Conservation (phyloP, 345 rosid genomes). For the Abelmoschus esculentus region DNA sequence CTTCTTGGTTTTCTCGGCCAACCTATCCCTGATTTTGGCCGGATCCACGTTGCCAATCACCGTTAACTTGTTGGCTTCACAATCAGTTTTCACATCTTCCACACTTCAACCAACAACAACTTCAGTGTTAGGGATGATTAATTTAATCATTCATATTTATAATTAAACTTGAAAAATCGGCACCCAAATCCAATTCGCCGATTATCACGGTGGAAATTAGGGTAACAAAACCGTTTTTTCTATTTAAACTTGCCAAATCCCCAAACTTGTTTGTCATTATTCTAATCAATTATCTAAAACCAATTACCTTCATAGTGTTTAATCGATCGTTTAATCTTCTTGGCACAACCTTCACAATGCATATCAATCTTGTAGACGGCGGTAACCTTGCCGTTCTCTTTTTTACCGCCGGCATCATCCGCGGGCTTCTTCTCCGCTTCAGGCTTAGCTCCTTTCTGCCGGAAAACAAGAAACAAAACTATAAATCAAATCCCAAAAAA, state of each 20-base stretch:
- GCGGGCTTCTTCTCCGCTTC: constrained; percentile 46
- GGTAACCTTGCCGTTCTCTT: constrained; percentile 30
- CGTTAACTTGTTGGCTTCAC: constrained; percentile 46
- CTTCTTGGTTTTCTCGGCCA: constrained; percentile 44
- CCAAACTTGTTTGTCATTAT: background rate
- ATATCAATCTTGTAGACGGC: constrained; percentile 63
- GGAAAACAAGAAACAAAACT: constrained; percentile 1
- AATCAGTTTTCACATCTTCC: constrained; percentile 54
- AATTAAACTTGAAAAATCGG: background rate
- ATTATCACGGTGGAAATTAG: background rate
- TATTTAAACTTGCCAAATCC: background rate
- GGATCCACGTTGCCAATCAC: constrained; percentile 80
- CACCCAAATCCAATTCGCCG: background rate
- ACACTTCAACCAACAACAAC: constrained; percentile 36
- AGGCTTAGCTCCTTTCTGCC: constrained; percentile 32
- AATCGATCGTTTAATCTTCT: constrained; percentile 43
- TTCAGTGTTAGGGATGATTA: background rate
- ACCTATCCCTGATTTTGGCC: constrained; percentile 27
- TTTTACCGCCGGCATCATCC: constrained; percentile 32
- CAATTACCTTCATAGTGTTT: constrained; percentile 45
- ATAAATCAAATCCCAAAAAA: background rate
- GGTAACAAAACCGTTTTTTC: background rate
- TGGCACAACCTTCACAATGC: constrained; percentile 92
- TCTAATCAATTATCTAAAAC: background rate
- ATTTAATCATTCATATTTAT: background rate